phyloP scores from a whole-genome alignment of 345 rosid species.

The Syzygium oleosum region DNA sequence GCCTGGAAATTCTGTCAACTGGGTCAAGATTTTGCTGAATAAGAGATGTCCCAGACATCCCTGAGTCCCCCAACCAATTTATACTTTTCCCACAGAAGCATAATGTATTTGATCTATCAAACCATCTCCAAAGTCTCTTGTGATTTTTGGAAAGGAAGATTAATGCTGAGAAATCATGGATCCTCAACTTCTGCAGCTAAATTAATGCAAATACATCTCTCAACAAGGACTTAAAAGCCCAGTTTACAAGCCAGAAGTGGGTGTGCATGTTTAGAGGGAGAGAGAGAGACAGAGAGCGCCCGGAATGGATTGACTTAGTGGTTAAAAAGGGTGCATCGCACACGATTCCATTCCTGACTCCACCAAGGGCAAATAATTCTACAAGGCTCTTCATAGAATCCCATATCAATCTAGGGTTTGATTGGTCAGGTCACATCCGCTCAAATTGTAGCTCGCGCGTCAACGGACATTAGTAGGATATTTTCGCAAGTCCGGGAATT shows the following conservation, averaged over 20 bases:
- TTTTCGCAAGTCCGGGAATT: not conserved
- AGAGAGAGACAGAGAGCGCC: not conserved
- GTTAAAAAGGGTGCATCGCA: not conserved
- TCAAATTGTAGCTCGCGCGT: not conserved
- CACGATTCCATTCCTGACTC: not conserved
- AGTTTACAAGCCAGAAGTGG: not conserved
- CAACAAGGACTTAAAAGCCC: not conserved
- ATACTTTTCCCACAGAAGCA: not conserved
- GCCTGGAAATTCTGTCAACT: not conserved
- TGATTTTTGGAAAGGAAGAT: not conserved
- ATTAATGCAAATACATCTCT: not conserved
- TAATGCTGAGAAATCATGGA: not conserved
- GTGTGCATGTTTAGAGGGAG: not conserved
- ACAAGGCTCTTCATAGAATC: not conserved
- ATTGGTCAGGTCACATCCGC: not conserved
- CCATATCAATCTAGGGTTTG: not conserved
- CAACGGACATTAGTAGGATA: not conserved
- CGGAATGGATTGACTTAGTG: not conserved
- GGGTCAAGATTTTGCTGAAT: not conserved
- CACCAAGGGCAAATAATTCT: not conserved
- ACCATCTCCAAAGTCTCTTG: not conserved
- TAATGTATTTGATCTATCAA: not conserved
- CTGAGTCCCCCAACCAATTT: not conserved
- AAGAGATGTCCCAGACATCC: not conserved
- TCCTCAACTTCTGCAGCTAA: not conserved